Conservation (phyloP, 2,329 filamentous ascomycete species). For the Cladosporium austrohemisphaericum region DNA sequence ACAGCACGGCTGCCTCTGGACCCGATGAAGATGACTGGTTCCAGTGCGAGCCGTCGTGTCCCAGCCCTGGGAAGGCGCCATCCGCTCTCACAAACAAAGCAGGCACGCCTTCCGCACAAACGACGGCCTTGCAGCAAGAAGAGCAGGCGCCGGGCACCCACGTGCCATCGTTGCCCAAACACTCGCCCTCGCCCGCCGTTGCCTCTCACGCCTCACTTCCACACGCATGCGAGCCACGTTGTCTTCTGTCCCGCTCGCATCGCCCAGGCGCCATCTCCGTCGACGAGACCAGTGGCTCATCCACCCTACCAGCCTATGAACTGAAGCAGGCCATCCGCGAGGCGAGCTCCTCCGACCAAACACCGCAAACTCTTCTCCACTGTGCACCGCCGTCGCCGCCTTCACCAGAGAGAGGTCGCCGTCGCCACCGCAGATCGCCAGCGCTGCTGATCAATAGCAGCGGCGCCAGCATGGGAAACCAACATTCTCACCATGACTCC, state of each 20-base stretch:
- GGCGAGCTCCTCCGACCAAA: conserved; percentile 11
- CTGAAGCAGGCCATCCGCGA: conserved; percentile 26
- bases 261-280: conserved; percentile 24
- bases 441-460: conserved; percentile 14
- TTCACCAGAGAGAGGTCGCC: conserved; percentile 18
- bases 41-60: conserved; percentile 2
- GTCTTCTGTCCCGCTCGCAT: conserved; percentile 19
- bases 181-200: conserved; percentile 5
- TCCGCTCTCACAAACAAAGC: conserved; percentile 6
- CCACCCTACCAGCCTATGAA: conserved; percentile 20
- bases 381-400: conserved; percentile 15
- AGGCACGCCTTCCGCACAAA: conserved; percentile 14
- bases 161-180: conserved; percentile 3
- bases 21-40: conserved; percentile 13
- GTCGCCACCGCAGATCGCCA: conserved; percentile 18
- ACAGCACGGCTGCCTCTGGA: neutral
- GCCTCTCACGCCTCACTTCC: conserved; percentile 12
- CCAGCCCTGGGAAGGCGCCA: conserved; percentile 15
- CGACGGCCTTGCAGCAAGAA: conserved; percentile 2
- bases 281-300: conserved; percentile 26
- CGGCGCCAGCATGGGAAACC: conserved; percentile 28
- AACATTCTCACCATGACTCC: conserved; percentile 20
- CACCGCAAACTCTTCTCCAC: conserved; percentile 13
- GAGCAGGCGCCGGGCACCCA: neutral
- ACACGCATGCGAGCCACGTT: conserved; percentile 28